Evolutionary conservation across 176 grass and related monocot genomes (phyloP), one percentile per base, ranked within the genome.

Genomic region (Neostapfia colusana): DNA sequence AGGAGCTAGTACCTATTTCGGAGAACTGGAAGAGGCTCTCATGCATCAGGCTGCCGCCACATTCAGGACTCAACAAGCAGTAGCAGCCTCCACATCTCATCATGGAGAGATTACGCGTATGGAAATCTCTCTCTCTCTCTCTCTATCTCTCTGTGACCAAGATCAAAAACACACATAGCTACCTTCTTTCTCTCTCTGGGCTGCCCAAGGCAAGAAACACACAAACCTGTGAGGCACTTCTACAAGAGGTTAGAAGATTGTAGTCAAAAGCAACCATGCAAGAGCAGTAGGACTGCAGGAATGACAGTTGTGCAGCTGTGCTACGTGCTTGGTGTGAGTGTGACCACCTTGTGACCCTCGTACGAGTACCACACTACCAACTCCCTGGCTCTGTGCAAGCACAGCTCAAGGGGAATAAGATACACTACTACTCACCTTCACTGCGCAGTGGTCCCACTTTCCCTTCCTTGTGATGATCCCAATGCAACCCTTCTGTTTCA

Each of bases 11-110:
- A 10, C 80, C 67, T 97, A 93, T 62, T 89, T 93, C 64, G 93
- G 90, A 48, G 93, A 85, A 73, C 65, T 97, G 79, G 93, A 93
- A 67, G 86, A 87, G 56, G 93, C 93, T 87, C 85, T 97, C 63
- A 87, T 87, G 84, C 90, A 93, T 53, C 79, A 88, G 79, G 91
- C 85, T 37, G 75, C n/a, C n/a, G n/a, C 72, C 71, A 64, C 88
- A 44, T 78, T 88, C 37, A 81, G 82, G 63, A 36, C 83, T 70
- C 82, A 81, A 71, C 89, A 79, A 58, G 55, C 83, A 72, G 75
- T 75, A 80, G 77, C 58, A 72, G 76, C 71, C 54, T 84, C 87
- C 27, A 21, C 63, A 21, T 54, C 39, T 88, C 86, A 80, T 62
- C 73, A 86, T 77, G 91, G 76, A 67, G 78, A 90, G n/a, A 77